These are phyloP conservation scores for Haematococcus lacustris DNA, from an alignment of 139 green algal species.

Conservation along the genomic window DNA sequence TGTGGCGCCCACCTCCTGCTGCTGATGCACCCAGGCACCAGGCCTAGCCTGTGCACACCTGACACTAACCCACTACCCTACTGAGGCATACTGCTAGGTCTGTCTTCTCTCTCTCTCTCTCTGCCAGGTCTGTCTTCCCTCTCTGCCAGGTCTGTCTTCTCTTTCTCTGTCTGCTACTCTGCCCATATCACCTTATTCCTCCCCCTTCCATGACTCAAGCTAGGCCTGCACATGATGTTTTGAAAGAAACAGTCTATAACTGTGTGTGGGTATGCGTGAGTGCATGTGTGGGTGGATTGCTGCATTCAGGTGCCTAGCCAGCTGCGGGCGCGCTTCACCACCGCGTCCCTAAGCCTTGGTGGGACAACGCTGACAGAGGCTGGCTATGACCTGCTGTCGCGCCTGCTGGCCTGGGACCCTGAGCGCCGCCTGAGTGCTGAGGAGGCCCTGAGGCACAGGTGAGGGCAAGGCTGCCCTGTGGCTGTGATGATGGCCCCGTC, in stretches of 20 bases:
- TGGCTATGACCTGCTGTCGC: conserved; percentile 35
- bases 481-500: neutral
- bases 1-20: neutral
- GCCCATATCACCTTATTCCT: neutral
- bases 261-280: neutral
- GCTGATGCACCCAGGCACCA: neutral
- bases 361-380: conserved; percentile 26
- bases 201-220: neutral
- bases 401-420: conserved; percentile 39
- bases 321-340: conserved; percentile 25
- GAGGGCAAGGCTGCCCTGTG: neutral
- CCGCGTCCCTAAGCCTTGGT: conserved; percentile 7
- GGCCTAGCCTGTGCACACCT: neutral
- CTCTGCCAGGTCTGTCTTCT: neutral
- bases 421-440: conserved; percentile 23
- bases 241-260: neutral
- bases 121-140: neutral
- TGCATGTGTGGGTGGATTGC: neutral
- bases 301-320: conserved; percentile 8
- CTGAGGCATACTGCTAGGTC: neutral
- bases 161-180: neutral
- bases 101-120: neutral
- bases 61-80: neutral
- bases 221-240: neutral
- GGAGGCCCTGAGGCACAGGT: conserved; percentile 38